Percentiles rank a stretch among this genome's conserved stretches.
Conservation (phyloP, 257 asterid species). For the Solanum okadae region DNA sequence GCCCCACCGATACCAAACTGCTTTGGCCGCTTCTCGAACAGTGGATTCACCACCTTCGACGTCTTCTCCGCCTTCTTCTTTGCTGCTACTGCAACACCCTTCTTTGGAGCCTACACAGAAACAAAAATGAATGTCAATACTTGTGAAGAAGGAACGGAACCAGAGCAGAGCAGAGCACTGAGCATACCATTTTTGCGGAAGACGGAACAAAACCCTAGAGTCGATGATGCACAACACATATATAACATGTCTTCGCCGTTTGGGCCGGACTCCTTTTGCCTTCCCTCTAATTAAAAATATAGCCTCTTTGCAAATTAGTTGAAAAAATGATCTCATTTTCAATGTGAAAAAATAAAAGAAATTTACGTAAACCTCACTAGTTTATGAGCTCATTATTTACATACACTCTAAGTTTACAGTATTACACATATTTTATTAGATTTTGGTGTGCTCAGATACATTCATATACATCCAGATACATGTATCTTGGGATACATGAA, state of each 20-base stretch:
- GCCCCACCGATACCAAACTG: background rate
- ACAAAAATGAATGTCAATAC: background rate
- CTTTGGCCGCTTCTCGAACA: background rate
- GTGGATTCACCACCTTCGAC: background rate
- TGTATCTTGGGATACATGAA: too few species aligned
- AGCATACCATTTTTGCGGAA: background rate
- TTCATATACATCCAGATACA: too few species aligned
- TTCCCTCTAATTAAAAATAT: background rate
- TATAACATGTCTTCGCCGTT: background rate
- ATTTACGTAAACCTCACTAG: background rate
- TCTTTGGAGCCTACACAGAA: background rate
- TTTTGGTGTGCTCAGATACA: background rate
- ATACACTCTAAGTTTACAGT: background rate
- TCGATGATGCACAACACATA: background rate
- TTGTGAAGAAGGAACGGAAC: background rate
- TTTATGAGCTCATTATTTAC: too few species aligned
- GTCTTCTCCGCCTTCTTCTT: background rate
- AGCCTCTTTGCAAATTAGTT: too few species aligned
- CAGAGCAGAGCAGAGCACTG: background rate
- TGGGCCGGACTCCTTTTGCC: background rate
- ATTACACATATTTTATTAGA: too few species aligned
- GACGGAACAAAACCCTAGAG: background rate
- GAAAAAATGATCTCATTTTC: too few species aligned
- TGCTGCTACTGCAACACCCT: background rate
- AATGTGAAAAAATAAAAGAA: too few species aligned